Base-by-base conservation (phyloP, 1,139 yeast genomes). In the Debaryomycetaceae sp. region DNA sequence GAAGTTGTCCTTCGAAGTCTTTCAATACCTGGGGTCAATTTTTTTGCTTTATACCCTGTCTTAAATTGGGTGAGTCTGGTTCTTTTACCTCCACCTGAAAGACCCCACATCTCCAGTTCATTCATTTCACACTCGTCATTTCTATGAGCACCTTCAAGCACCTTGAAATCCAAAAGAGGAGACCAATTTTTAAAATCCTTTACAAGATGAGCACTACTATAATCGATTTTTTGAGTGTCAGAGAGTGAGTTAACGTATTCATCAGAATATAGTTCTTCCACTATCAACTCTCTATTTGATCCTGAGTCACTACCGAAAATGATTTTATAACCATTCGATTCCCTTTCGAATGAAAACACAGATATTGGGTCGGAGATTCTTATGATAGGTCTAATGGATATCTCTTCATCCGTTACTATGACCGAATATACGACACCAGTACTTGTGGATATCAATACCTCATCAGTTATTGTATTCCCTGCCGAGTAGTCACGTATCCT, bases 181-280 rank as follows among this genome's bases (percentile, higher is more conserved):
- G 80, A 68, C 83, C 83, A 78, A 47, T 72, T 76, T 39, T 63
- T 67, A 56, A 65, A 71, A 47, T 68, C 69, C 20, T 53, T 51
- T 6, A 59, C 38, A 22, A 52, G 30, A 42, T 36, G 45, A 5
- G 49, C 51, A 11, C 42, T 43, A 38, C 50, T 52, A 33, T 49
- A 56, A 2, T 41, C 39, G 1, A 48, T 36, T 42, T 60, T 45
- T 40, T 36, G 47, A 41, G 41, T 27, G 48, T 40, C 22, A 41
- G 43, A 34, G 47, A 54, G 41, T 17, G 47, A 47, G 45, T 54
- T 45, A 35, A 57, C 34, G 46, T 54, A 42, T 31, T 51, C 54
- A 11, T 44, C 40, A 13, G 45, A 27, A 40, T 51, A 49, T 27
- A 58, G 36, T 1, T 50, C 46, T 2, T 57, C 51, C 5, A 70